Base-by-base conservation (phyloP, 306 rosid species). In the Psophocarpus tetragonolobus region DNA sequence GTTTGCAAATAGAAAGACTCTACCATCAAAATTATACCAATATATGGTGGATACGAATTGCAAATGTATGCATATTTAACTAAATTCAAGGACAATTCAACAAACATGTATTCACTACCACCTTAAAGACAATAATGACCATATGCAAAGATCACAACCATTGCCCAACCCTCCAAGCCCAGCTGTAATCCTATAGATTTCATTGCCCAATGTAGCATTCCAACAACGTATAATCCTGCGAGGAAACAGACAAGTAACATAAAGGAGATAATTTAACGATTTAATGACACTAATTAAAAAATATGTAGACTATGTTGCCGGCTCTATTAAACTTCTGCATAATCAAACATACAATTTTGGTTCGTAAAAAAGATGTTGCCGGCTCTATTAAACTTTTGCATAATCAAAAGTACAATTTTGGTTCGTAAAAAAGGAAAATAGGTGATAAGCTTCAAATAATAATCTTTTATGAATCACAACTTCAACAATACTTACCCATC, bases 71-170 rank as follows among this genome's bases (percentile, higher is more conserved):
- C 68, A 47, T 60, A 60, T 35, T 2, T 53, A 64, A 26, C 18
- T 50, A 42, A 39, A 41, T 54, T 51, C 7, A 63, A 77, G 13
- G 33, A 60, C 5, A 80, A 15, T 17, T 39, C 6, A 29, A 60
- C 63, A 67, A 38, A 56, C 23, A 81, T 41, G 76, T 1, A 7
- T 58, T 57, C 39, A 9, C 4, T 23, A 18, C 80, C 85, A 96
- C 99, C 99, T 96, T 50, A 96, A 82, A 29, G 85, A 84, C 73
- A 96, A 91, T 72, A 96, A 86, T 3, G 97, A 93, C 99, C 93
- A 90, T 42, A 96, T 87, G 48, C 99, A 96, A 45, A 91, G 91
- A 47, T 96, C 98, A 11, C 79, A 71, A 38, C 86, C 92, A 69
- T 84, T 80, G 33, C 97, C 97, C 69, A 85, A 74, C 68, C 97